Percentiles rank a stretch among this genome's conserved stretches.
phyloP scores from a whole-genome alignment of 495 filamentous ascomycete genomes.

The Lepidopterella palustris region DNA sequence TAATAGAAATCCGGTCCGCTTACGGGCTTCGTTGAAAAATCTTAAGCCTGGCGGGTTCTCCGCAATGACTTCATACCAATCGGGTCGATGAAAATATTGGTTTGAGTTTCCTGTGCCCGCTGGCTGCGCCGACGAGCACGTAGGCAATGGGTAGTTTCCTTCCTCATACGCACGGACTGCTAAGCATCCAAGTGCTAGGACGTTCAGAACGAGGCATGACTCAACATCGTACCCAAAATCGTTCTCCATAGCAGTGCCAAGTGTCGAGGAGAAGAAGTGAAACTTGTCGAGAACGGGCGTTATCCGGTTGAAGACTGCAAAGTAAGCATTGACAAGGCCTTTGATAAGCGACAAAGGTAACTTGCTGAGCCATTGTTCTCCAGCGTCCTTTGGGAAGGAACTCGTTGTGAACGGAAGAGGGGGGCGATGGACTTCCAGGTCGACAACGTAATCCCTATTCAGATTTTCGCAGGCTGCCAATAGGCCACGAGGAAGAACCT shows the following conservation, averaged over 20 bases:
- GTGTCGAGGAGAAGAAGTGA: constrained; percentile 21
- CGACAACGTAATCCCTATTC: constrained; percentile 20
- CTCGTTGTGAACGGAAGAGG: constrained; percentile 12
- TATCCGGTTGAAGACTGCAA: constrained; percentile 24
- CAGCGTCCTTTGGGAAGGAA: neutral
- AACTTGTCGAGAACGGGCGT: constrained; percentile 20
- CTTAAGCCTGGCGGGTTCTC: constrained; percentile 22
- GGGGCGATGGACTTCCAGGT: constrained; percentile 11
- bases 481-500: constrained; percentile 13
- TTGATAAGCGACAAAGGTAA: constrained; percentile 23
- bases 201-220: constrained; percentile 22
- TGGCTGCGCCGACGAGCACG: no score
- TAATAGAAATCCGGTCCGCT: constrained; percentile 20
- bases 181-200: constrained; percentile 22
- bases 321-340: constrained; percentile 26
- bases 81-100: constrained; percentile 5
- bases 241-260: constrained; percentile 20
- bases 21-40: constrained; percentile 28
- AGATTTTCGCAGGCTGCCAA: constrained; percentile 5
- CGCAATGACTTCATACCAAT: constrained; percentile 19
- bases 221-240: constrained; percentile 27
- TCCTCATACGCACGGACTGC: constrained; percentile 25
- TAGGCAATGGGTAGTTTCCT: constrained; percentile 22
- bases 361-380: constrained; percentile 9
- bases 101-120: neutral